Base-by-base conservation (phyloP, 2,329 filamentous ascomycete species). In the Ustilaginoidea virens region DNA sequence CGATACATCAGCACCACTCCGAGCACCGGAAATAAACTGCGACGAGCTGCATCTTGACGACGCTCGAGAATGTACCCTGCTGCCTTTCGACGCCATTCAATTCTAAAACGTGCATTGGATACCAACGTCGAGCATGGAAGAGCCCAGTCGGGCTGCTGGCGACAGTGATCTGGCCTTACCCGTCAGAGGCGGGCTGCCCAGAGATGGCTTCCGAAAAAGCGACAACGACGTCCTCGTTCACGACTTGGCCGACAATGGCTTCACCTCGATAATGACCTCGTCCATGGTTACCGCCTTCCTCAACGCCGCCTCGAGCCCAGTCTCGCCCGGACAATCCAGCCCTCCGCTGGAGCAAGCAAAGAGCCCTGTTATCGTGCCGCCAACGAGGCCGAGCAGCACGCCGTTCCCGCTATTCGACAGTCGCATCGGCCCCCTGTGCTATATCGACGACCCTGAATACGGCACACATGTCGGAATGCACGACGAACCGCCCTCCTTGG, bases 391-490 rank as follows among this genome's bases (percentile, higher is more conserved):
- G 12, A 72, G 66, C 44, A 72, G 68, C 49, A 73, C 68, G 2
- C 68, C 68, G 1, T 73, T 72, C 32, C 64, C 65, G 4, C 61
- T 68, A 33, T 61, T 61, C 28, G 65, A 70, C 28, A 58, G 59
- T 30, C 58, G 61, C 27, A 41, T 39, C 31, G 36, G 45, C 16
- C 44, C 43, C 17, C 37, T 44, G 27, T 49, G 42, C 34, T 47
- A 39, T 29, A 34, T 48, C 19, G 35, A 32, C 14, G 42, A 41
- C 4, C 41, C 37, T 23, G 39, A 40, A 13, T 37, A 43, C 26
- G 39, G 39, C 25, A 27, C 32, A 24, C 38, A 36, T 19, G 16
- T 29, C 5, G 28, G 31, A 11, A 28, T 30, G 24, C 33, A 32
- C 28, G 31, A 28, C 17, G 17, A 29, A 1, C 30, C 32, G 4